Conservation (phyloP, 2,329 filamentous ascomycete genomes). For the Periglandula ipomoeae region DNA sequence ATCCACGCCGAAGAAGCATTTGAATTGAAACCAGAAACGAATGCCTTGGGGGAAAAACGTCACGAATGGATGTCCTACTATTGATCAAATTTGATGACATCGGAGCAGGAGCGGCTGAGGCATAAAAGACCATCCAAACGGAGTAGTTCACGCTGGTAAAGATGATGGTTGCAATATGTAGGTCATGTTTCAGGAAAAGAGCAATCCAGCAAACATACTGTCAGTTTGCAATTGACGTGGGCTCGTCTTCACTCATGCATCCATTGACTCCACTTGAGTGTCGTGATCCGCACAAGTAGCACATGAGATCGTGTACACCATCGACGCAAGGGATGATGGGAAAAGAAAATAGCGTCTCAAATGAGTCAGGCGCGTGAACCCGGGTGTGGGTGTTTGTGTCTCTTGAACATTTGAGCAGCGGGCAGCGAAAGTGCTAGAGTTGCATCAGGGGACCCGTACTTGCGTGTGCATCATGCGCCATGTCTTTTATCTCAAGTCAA, state of each 20-base stretch:
- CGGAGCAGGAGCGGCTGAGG: too few relatives aligned
- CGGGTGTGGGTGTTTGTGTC: neutral
- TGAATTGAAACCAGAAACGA: neutral
- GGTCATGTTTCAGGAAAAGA: neutral
- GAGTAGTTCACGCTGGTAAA: neutral
- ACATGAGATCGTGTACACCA: neutral
- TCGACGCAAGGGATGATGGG: constrained; percentile 1
- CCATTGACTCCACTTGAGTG: neutral
- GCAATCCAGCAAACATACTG: too few relatives aligned
- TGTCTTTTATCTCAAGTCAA: neutral
- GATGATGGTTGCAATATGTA: too few relatives aligned
- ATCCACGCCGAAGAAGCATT: neutral
- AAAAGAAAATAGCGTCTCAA: neutral
- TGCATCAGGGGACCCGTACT: too few relatives aligned
- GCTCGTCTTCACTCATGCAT: too few relatives aligned
- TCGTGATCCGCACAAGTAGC: neutral
- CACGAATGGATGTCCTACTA: too few relatives aligned
- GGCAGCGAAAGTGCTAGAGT: neutral
- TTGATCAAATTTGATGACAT: too few relatives aligned
- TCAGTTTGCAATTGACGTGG: neutral
- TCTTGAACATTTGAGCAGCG: neutral
- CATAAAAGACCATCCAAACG: too few relatives aligned
- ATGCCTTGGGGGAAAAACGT: too few relatives aligned
- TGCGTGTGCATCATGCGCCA: neutral
- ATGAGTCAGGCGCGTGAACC: neutral